Evolutionary conservation across 805 yeast species (phyloP), one percentile per base, ranked within the genome.

Genomic region (Huiozyma naganishii): DNA sequence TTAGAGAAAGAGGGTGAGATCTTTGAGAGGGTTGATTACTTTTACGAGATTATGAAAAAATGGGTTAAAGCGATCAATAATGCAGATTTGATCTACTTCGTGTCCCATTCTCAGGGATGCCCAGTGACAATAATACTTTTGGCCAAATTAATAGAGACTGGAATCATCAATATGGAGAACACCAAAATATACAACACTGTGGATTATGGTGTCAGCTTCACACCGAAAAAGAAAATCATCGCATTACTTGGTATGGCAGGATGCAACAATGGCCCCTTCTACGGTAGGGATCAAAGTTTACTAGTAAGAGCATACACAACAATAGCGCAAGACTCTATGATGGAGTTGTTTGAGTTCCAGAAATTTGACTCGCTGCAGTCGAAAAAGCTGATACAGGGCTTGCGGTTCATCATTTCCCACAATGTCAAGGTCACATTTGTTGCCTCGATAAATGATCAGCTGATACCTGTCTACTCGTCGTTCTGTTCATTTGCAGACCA

Each of bases 221-320:
- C 40, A 32, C 41, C 48, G 5, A 48, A 40, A 7, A 65, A 62
- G 42, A 72, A 75, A 47, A 60, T 74, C 23, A 71, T 89, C 10
- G 86, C 92, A 0, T 67, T 90, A 13, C 65, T 90, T 41, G 90
- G 90, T 4, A 90, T 90, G 98, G 97, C 97, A 0, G 97, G 97
- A 1, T 77, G 89, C 27, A 86, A 88, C 53, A 78, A 86, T 58
- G 98, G 98, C 0, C 98, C 98, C 2, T 84, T 86, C 57, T 86
- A 79, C 51, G 97, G 97, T 0, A 76, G 78, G n/a, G 97, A 92
- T 58, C 88, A 86, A 59, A 78, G 80, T 7, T 66, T 88, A 27
- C 75, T 89, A 48, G 80, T 90, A 63, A 74, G 88, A 50, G 96
- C 97, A 0, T 88, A 88, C 55, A 81, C 95, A 1, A 79, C 95